Evolutionary conservation across 106 monocot species (phyloP).

Genomic region (Hemerocallis citrina): DNA sequence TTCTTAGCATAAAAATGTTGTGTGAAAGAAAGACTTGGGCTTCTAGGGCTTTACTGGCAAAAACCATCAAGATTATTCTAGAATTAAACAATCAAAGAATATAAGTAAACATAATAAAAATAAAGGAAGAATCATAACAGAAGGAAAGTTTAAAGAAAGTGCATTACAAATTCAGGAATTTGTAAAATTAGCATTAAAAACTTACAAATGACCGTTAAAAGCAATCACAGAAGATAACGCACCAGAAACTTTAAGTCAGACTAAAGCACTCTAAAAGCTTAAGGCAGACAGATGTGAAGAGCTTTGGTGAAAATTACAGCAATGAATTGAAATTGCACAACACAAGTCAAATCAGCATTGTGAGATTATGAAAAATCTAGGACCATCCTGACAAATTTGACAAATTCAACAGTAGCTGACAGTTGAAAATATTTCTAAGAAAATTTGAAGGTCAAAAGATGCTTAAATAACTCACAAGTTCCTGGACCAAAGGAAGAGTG

Average conservation of each 20-base stretch:
- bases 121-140: too few species aligned
- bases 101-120: too few species aligned
- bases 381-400: not conserved
- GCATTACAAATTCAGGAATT: not conserved
- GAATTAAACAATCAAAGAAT: too few species aligned
- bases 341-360: not conserved
- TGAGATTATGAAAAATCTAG: not conserved
- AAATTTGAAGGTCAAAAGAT: not conserved
- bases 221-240: not conserved
- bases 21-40: too few species aligned
- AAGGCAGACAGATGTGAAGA: too few species aligned
- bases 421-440: not conserved
- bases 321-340: not conserved
- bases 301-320: too few species aligned
- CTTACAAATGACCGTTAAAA: not conserved
- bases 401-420: not conserved
- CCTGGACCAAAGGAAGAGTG: constrained; percentile 77
- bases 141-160: too few species aligned
- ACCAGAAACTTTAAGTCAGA: too few species aligned
- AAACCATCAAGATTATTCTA: too few species aligned
- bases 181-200: not conserved
- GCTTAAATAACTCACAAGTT: constrained; percentile 64
- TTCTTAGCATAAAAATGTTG: too few species aligned
- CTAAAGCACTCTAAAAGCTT: too few species aligned
- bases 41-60: too few species aligned